phyloP scores from a whole-genome alignment of 164 flowering plant species.

The Houttuynia cordata region DNA sequence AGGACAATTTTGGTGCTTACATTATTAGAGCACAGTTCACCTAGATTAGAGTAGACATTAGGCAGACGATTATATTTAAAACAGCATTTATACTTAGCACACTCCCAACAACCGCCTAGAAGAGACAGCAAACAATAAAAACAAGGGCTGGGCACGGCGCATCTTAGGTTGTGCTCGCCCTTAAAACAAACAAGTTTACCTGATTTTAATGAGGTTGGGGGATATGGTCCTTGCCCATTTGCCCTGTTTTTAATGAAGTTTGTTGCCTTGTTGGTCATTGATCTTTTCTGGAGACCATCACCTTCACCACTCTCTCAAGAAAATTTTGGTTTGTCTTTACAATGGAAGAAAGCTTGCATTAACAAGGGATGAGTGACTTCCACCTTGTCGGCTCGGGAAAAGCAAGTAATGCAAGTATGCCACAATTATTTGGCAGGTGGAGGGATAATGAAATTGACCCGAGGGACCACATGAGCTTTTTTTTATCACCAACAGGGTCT shows the following conservation, averaged over 20 bases:
- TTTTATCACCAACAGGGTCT: too few relatives aligned
- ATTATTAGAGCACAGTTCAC: not conserved
- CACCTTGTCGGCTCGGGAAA: not conserved
- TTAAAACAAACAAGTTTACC: not conserved
- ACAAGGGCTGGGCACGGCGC: too few relatives aligned
- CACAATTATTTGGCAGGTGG: not conserved
- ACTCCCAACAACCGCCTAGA: conserved; percentile 12
- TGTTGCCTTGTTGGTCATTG: conserved; percentile 1
- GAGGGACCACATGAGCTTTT: not conserved
- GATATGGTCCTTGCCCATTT: not conserved
- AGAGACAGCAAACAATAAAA: conserved; percentile 1
- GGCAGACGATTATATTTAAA: not conserved
- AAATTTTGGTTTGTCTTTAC: not conserved
- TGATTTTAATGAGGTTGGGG: not conserved
- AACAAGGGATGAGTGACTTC: not conserved
- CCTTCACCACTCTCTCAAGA: conserved; percentile 1
- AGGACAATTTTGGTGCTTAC: not conserved
- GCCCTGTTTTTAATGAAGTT: not conserved
- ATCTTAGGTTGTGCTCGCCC: not conserved
- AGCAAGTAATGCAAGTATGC: not conserved
- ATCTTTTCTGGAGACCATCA: not conserved
- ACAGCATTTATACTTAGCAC: not conserved
- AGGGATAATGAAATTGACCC: not conserved
- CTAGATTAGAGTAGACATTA: not conserved
- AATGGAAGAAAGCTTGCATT: not conserved